Base-by-base conservation (phyloP, 2,329 filamentous ascomycete species). In the Sporothrix brasiliensis region DNA sequence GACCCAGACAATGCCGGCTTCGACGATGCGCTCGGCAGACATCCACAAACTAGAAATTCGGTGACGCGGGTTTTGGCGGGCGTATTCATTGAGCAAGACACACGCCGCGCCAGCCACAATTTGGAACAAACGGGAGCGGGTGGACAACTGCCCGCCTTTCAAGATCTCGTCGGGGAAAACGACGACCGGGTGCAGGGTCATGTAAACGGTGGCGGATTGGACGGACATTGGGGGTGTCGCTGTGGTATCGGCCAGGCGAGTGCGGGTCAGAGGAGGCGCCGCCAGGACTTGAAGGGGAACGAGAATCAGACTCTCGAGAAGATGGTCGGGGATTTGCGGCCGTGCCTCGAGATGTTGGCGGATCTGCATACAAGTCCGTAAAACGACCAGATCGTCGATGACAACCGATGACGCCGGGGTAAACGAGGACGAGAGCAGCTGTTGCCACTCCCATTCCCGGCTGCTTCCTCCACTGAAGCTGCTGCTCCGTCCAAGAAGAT, bases 1-100 rank as follows among this genome's bases (percentile, higher is more conserved):
- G 10, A 61, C 56, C 56, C 56, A 61, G 6, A 44, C 34, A n/a
- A 61, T 61, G 2, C 56, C 56, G 19, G 56, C 56, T n/a, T 61
- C 56, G 19, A 61, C 39, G 16, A 61, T 61, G 4, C 56, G 56
- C 13, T 61, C 56, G 19, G 56, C 30, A 13, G 56, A n/a, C 56
- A 61, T 61, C 56, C 34, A 61, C n/a, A 61, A 39, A 24, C 56
- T 61, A 10, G 14, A 34, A 9, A 61, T 61, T 3, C 56, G 34
- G 19, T 61, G 56, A 4, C 56, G 56, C 21, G 56, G 34, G 19
- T 44, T 61, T n/a, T 61, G 56, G 14, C 56, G 56, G 56, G 56
- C 7, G 34, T 41, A 44, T n/a, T 44, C 56, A 9, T 44, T 3
- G 19, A 61, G n/a, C 10, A 61, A n/a, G 3, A 61, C 34, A 44